Evolutionary conservation across 495 filamentous ascomycete species (phyloP), one percentile per base, ranked within the genome.

Genomic region (Emericellopsis terricola): DNA sequence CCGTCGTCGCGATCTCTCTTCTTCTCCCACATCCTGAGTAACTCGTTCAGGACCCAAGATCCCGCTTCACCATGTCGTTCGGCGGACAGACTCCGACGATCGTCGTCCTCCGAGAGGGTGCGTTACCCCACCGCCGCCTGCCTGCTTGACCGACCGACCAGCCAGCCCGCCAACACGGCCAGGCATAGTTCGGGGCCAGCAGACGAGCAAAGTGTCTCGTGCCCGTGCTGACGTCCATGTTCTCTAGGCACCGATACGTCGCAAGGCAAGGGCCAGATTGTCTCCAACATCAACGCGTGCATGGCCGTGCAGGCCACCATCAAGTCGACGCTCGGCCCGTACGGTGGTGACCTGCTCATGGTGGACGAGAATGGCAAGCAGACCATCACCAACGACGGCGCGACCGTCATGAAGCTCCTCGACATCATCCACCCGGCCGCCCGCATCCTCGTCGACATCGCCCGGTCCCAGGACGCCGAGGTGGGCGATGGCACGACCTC

Each of bases 381-480:
- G 62, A 97, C 89, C 42, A 94, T 97, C 48, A 97, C 89, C 31
- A 97, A 97, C 56, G 89, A 97, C 70, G 89, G 89, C 49, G 89
- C 89, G 28, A 97, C 89, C 15, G 89, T 96, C 28, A 97, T 97
- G 89, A 94, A 94, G 85, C 77, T 97, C 28, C 76, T 97, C 40
- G 89, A 97, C 56, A 94, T 97, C 49, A 82, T 97, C 38, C 89
- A 97, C 64, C 89, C 89, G 36, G 89, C 89, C 43, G 89, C 89
- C 44, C 79, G 89, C 53, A 94, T 97, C 60, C 77, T 97, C 45
- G 92, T 87, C 50, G 89, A 97, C 51, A 96, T 97, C 47, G 89
- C 89, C 33, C 78, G 89, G 50, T 96, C 89, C 42, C 89, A 97
- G 76, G 89, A 97, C 55, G 89, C 89, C 39, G 89, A 97, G 65